Conservation (phyloP, 768 basidiomycete genomes). For the Boletellus ananiceps region DNA sequence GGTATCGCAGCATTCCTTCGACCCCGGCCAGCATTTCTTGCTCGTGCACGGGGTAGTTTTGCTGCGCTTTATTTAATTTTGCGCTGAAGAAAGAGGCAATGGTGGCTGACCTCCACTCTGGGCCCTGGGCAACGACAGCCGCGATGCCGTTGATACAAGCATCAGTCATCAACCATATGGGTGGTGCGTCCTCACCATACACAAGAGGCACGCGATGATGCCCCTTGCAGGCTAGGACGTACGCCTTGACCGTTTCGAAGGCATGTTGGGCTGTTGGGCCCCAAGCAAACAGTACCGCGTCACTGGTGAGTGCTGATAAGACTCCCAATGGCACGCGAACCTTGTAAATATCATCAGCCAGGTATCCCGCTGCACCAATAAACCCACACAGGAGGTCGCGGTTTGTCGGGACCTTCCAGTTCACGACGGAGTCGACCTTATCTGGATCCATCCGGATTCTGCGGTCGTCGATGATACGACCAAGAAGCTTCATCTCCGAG, state of each 20-base stretch:
- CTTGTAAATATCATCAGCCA: constrained; percentile 3
- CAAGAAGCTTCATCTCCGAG: constrained; percentile 30
- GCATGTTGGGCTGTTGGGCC: background rate
- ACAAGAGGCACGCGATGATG: background rate
- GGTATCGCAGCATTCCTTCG: constrained; percentile 30
- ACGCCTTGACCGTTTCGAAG: background rate
- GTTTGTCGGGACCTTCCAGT: constrained; percentile 2
- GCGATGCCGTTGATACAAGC: background rate
- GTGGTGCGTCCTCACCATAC: background rate
- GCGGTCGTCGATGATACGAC: constrained; percentile 32
- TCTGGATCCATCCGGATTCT: constrained; percentile 42
- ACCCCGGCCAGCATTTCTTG: constrained; percentile 36
- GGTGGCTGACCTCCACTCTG: background rate
- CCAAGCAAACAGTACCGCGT: background rate
- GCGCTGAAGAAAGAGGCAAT: constrained; percentile 5
- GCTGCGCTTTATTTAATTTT: constrained; percentile 34
- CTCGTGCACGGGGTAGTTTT: constrained; percentile 39
- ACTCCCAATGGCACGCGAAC: background rate
- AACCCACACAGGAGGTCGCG: background rate
- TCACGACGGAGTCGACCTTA: constrained; percentile 36
- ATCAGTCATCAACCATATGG: background rate
- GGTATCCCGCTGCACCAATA: background rate
- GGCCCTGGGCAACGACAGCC: background rate
- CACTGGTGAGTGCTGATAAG: background rate
- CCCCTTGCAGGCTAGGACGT: background rate